These are phyloP conservation scores for Nemania sp. DNA, from an alignment of 2,329 filamentous ascomycete species.

Conservation along the genomic window DNA sequence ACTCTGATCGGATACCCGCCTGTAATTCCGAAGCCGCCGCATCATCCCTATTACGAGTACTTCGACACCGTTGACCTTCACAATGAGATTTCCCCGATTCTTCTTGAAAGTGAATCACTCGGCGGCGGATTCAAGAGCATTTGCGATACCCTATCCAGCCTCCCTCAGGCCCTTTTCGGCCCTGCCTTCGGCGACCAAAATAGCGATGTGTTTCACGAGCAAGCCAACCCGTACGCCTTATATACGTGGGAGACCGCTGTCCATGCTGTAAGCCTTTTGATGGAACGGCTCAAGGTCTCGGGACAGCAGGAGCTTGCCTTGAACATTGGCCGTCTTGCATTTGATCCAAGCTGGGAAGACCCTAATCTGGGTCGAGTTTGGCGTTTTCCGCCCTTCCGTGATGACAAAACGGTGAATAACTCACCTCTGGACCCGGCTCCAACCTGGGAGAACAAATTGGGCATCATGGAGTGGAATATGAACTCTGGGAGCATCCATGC, in stretches of 20 bases:
- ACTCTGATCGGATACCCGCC: neutral
- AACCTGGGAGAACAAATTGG: neutral
- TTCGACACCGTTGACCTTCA: neutral
- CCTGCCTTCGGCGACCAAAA: neutral
- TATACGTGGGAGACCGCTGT: slow-evolving; percentile 10
- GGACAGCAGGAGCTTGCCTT: slow-evolving; percentile 9
- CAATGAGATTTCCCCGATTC: neutral
- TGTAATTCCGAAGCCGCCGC: neutral
- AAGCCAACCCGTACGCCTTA: neutral
- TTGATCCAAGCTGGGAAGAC: neutral
- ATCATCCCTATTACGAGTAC: neutral
- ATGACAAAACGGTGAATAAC: neutral
- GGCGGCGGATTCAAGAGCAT: neutral
- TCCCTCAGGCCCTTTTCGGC: neutral
- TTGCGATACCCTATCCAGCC: neutral
- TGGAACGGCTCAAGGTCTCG: neutral
- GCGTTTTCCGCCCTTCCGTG: neutral
- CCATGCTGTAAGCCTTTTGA: slow-evolving; percentile 3
- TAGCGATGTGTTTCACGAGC: neutral
- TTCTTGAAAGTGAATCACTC: neutral
- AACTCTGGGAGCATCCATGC: slow-evolving; percentile 3
- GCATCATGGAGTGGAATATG: neutral
- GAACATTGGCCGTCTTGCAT: slow-evolving; percentile 1
- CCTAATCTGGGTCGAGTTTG: neutral
- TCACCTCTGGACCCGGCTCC: neutral